Evolutionary conservation across 345 rosid species (phyloP), one percentile per base, ranked within the genome.

Genomic region (Litchi chinensis): DNA sequence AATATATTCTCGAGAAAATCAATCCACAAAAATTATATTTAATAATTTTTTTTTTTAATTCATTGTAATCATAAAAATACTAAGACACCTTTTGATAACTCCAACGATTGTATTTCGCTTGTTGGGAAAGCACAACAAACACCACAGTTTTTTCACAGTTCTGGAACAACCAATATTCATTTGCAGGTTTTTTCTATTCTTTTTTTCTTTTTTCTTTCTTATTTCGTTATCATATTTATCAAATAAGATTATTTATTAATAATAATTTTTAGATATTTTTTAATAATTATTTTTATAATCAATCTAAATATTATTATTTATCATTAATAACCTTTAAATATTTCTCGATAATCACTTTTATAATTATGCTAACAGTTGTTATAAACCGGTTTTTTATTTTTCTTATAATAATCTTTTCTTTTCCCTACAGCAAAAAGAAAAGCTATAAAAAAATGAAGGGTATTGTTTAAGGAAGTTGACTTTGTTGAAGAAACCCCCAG

Each of bases 401-500:
- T 28, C 32, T 28, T 28, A 28, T 28, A 28, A 2, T 1, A 28
- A 28, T 28, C 32, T 28, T 32, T 32, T 32, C 37, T 32, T 32
- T 32, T 32, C 2, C 4, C 3, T 2, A 32, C 2, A 2, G 4
- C 2, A 32, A 32, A 32, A 32, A 2, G 37, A 32, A 32, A 32
- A 32, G 2, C 37, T 32, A 3, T 1, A 32, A 32, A 32, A 32
- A 32, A 50, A 48, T 63, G 22, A 15, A 16, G 64, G 63, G 63
- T 19, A 41, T 65, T 68, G 52, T 22, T 44, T 65, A 2, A 11
- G 52, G 28, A 46, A 59, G 76, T 85, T 85, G 87, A 85, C 85
- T 85, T 82, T 76, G 52, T 76, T 43, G 75, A 6, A 80, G 78
- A 73, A 79, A 68, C 26, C 66, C 66, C 74, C 85, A 62, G 44